Percentiles rank a stretch among this genome's conserved stretches.
Conservation (phyloP, 306 rosid species). For the Sechiopsis laciniata region DNA sequence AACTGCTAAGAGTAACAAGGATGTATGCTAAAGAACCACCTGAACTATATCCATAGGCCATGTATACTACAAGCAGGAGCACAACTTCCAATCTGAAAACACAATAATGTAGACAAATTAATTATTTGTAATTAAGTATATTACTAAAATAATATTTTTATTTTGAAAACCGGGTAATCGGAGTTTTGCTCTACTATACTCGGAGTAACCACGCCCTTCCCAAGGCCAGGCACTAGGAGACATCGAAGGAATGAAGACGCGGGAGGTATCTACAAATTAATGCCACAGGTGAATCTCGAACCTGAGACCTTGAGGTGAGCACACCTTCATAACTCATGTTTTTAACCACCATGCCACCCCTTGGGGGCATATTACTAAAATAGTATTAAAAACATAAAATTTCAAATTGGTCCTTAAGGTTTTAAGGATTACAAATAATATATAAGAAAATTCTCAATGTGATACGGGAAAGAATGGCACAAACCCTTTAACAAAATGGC, state of each 20-base stretch:
- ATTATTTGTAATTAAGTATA: background rate
- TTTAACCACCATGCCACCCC: too few relatives aligned
- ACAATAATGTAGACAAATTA: constrained; percentile 19
- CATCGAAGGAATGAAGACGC: too few relatives aligned
- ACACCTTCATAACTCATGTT: too few relatives aligned
- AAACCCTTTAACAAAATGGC: constrained; percentile 95
- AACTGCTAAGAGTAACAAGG: constrained; percentile 79
- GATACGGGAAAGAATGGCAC: constrained; percentile 26
- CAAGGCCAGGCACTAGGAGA: too few relatives aligned
- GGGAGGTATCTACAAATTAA: too few relatives aligned
- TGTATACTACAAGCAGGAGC: constrained; percentile 66
- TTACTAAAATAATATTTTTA: too few relatives aligned
- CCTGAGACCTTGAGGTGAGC: too few relatives aligned
- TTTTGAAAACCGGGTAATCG: too few relatives aligned
- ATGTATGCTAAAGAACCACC: constrained; percentile 63
- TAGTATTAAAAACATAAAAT: background rate
- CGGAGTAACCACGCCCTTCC: too few relatives aligned
- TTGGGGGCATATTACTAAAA: too few relatives aligned
- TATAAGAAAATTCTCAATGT: background rate
- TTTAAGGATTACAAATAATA: background rate
- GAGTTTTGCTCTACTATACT: too few relatives aligned
- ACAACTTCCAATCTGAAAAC: constrained; percentile 80
- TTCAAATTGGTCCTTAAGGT: background rate
- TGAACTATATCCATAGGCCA: constrained; percentile 73
- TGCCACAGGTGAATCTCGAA: too few relatives aligned